These are phyloP conservation scores for Leccinum subtestaceum DNA, from an alignment of 768 basidiomycete species.

Conservation along the genomic window DNA sequence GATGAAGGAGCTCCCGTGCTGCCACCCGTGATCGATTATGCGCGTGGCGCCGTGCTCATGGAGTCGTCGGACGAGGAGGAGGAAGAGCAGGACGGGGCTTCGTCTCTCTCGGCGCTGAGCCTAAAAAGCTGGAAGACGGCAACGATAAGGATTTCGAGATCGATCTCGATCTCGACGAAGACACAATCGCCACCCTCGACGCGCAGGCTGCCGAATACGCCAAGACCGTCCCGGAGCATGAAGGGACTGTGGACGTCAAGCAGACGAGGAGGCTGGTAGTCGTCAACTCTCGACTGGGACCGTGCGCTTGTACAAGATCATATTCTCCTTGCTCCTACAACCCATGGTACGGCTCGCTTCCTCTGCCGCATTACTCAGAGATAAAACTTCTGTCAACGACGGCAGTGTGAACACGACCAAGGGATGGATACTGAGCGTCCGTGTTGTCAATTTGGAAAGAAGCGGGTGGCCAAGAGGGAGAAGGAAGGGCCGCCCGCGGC, in stretches of 20 bases:
- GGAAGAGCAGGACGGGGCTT: no score
- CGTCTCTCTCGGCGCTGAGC: slow-evolving; percentile 37
- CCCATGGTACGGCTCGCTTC: slow-evolving; percentile 46
- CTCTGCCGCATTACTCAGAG: slow-evolving; percentile 23
- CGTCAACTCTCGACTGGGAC: slow-evolving; percentile 98
- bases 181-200: slow-evolving; percentile 64
- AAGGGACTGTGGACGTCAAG: slow-evolving; percentile 39
- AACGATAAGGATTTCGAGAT: slow-evolving; percentile 48
- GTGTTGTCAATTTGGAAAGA: slow-evolving; percentile 86
- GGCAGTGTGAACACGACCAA: slow-evolving; percentile 32
- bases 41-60: slow-evolving; percentile 84
- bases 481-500: slow-evolving; percentile 85
- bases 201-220: slow-evolving; percentile 67
- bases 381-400: slow-evolving; percentile 11
- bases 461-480: slow-evolving; percentile 82
- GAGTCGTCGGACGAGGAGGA: slow-evolving; percentile 81
- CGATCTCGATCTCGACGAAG: slow-evolving; percentile 82
- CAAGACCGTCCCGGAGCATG: slow-evolving; percentile 45
- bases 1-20: slow-evolving; percentile 6
- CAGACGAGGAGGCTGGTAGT: slow-evolving; percentile 75
- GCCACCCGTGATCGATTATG: slow-evolving; percentile 63
- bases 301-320: slow-evolving; percentile 58
- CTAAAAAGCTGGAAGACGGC: slow-evolving; percentile 7
- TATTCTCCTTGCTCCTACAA: slow-evolving; percentile 84
- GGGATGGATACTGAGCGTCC: slow-evolving; percentile 68